phyloP scores from a whole-genome alignment of 345 rosid genomes.

The Capsella bursapastoris region DNA sequence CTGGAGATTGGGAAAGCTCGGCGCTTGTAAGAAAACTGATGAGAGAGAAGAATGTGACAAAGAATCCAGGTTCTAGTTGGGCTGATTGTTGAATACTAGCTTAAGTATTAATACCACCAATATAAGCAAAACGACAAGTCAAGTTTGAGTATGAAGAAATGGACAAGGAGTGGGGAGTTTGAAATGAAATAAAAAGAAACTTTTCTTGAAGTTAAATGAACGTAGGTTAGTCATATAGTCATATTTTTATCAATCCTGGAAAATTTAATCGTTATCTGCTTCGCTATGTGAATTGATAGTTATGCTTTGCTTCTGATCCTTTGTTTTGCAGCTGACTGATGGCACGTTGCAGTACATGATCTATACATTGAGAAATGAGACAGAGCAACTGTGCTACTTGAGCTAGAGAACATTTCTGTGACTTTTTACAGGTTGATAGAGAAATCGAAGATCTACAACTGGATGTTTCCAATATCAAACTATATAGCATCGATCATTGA shows the following conservation, averaged over 20 bases:
- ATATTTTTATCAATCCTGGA: too few species aligned
- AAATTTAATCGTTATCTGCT: too few species aligned
- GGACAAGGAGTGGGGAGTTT: background rate
- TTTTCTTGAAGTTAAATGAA: too few species aligned
- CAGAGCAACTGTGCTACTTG: background rate
- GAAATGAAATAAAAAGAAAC: too few species aligned
- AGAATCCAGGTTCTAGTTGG: conserved; percentile 43
- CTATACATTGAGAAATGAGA: conserved; percentile 1
- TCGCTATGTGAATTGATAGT: too few species aligned
- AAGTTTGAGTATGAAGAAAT: conserved; percentile 9
- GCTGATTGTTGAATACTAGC: conserved; percentile 25
- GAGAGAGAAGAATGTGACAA: conserved; percentile 30
- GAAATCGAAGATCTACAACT: background rate
- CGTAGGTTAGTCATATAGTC: too few species aligned
- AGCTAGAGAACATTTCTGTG: background rate
- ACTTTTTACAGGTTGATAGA: background rate
- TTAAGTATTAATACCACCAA: background rate
- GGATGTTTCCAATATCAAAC: background rate
- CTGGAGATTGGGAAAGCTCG: conserved; percentile 85
- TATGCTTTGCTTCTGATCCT: background rate
- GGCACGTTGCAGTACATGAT: background rate
- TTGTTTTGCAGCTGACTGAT: conserved; percentile 5
- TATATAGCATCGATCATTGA: background rate
- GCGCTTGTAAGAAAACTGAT: conserved; percentile 48
- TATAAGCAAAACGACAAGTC: conserved; percentile 7